phyloP scores from a whole-genome alignment of 805 yeast species.

The Tetrapisispora arboricola region DNA sequence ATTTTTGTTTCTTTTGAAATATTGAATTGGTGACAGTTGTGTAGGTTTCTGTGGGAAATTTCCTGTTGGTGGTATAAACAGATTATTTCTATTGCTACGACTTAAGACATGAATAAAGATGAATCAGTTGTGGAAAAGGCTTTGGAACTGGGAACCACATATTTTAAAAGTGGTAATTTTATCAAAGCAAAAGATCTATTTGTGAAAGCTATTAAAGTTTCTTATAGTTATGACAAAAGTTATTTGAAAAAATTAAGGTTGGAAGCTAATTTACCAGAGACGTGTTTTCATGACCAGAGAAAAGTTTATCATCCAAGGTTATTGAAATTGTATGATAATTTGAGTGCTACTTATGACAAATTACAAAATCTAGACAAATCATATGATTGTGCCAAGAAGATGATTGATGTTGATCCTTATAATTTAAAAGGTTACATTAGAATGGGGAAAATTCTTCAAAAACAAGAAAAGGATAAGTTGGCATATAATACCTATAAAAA shows the following conservation, averaged over 20 bases:
- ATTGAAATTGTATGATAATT: slow-evolving; percentile 19
- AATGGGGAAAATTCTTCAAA: slow-evolving; percentile 20
- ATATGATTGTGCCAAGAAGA: slow-evolving; percentile 12
- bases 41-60: too few species aligned
- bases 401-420: slow-evolving; percentile 19
- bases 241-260: slow-evolving; percentile 9
- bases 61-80: background rate
- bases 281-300: background rate
- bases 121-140: slow-evolving; percentile 22
- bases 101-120: background rate
- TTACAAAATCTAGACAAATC: slow-evolving; percentile 18
- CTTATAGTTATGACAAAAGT: slow-evolving; percentile 16
- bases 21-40: too few species aligned
- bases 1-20: too few species aligned
- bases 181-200: slow-evolving; percentile 21
- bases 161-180: slow-evolving; percentile 18
- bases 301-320: slow-evolving; percentile 20
- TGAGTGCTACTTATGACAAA: slow-evolving; percentile 24
- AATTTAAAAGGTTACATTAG: slow-evolving; percentile 22
- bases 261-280: background rate
- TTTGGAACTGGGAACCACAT: slow-evolving; percentile 19
- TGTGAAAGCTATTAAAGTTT: slow-evolving; percentile 18
- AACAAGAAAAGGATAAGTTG: slow-evolving; percentile 10
- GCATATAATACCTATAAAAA: slow-evolving; percentile 16
- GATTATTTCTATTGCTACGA: too few species aligned